phyloP scores from a whole-genome alignment of 805 yeast genomes.

The Wickerhamomyces chambardii region DNA sequence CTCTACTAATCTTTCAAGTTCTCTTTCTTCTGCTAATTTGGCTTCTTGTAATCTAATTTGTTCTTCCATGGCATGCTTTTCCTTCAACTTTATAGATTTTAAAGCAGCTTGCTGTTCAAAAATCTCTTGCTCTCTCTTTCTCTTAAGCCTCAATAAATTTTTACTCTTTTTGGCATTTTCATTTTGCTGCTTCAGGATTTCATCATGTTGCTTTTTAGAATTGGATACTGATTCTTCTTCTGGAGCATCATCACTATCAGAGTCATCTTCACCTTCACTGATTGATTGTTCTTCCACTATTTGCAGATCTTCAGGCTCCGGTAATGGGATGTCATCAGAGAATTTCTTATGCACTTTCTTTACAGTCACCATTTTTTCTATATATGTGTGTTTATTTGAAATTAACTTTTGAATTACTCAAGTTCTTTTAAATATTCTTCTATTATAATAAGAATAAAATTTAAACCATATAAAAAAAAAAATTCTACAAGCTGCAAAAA shows the following conservation, averaged over 20 bases:
- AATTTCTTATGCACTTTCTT: no score
- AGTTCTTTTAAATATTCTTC: no score
- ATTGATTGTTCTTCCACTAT: constrained; percentile 12
- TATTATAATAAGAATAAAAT: no score
- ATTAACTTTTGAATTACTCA: no score
- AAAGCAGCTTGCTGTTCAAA: constrained; percentile 15
- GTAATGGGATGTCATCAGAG: no score
- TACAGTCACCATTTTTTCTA: no score
- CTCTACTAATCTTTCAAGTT: constrained; percentile 6
- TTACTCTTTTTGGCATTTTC: constrained; percentile 15
- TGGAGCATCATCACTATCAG: constrained; percentile 41
- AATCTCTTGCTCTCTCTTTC: constrained; percentile 15
- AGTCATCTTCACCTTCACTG: constrained; percentile 19
- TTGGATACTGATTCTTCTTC: constrained; percentile 32
- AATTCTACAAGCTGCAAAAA: no score
- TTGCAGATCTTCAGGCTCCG: constrained; percentile 5
- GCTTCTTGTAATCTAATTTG: constrained; percentile 11
- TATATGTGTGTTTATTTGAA: no score
- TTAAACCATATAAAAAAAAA: no score
- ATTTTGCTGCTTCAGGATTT: constrained; percentile 16
- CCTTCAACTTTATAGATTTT: constrained; percentile 4
- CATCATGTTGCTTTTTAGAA: constrained; percentile 16
- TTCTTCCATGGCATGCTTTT: constrained; percentile 10
- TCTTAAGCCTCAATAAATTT: constrained; percentile 16
- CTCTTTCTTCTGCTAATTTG: constrained; percentile 11